These are phyloP conservation scores for Venustampulla echinocandica DNA, from an alignment of 495 filamentous ascomycete species.

Conservation along the genomic window DNA sequence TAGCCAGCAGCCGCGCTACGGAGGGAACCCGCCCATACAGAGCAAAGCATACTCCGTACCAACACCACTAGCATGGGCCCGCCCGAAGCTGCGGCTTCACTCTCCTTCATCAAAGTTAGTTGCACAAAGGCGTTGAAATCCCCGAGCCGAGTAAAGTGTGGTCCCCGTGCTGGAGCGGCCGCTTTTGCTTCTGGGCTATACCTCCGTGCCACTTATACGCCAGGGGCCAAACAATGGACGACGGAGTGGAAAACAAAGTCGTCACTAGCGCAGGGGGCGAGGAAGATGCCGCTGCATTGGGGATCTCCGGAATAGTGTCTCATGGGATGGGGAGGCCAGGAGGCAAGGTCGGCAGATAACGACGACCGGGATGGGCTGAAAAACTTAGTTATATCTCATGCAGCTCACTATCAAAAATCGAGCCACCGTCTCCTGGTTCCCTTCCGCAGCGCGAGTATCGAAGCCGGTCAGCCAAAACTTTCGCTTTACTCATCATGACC, in stretches of 20 bases:
- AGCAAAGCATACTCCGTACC: too few species aligned
- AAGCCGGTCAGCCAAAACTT: background rate
- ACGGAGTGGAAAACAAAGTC: background rate
- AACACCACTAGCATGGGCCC: too few species aligned
- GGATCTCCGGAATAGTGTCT: background rate
- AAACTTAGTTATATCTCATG: slow-evolving; percentile 1
- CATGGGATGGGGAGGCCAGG: background rate
- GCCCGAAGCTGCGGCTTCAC: too few species aligned
- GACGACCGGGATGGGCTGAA: background rate
- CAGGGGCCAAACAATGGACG: too few species aligned
- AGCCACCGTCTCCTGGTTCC: background rate
- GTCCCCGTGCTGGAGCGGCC: too few species aligned
- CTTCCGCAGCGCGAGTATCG: background rate
- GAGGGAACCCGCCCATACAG: too few species aligned
- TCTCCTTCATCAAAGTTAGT: too few species aligned
- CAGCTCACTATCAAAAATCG: slow-evolving; percentile 1
- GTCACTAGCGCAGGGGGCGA: background rate
- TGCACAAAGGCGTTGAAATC: too few species aligned
- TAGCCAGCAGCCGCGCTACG: too few species aligned
- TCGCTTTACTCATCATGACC: slow-evolving; percentile 8
- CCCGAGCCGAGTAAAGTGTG: too few species aligned
- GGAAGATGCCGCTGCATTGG: background rate
- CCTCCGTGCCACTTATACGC: background rate
- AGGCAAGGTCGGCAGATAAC: background rate
- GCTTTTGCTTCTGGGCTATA: too few species aligned